phyloP scores from a whole-genome alignment of 108 stramenopile genomes.

The Hondaea fermentalgiana region DNA sequence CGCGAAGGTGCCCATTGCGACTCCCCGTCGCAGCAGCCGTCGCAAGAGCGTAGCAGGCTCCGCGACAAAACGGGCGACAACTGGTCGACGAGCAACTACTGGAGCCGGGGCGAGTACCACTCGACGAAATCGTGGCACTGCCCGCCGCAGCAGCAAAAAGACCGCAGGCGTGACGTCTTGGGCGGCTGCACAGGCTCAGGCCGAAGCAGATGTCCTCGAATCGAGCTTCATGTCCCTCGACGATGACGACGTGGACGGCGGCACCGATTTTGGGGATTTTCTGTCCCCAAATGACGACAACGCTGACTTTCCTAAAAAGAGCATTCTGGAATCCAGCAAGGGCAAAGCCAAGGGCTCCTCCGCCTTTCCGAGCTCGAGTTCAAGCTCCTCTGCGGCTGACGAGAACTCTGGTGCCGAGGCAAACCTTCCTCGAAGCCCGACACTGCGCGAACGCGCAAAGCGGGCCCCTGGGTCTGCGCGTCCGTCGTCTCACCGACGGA shows the following conservation, averaged over 20 bases:
- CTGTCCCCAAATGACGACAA: not conserved
- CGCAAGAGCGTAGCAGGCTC: not conserved
- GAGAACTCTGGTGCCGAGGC: not conserved
- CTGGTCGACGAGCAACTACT: not conserved
- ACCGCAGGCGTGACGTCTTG: not conserved
- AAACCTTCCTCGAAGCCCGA: not conserved
- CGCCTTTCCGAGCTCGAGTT: not conserved
- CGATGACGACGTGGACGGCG: not conserved
- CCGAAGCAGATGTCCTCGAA: not conserved
- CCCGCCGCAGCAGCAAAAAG: not conserved
- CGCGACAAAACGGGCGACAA: not conserved
- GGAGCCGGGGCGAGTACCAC: not conserved
- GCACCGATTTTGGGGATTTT: not conserved
- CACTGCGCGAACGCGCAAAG: not conserved
- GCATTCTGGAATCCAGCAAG: no score
- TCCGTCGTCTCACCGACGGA: not conserved
- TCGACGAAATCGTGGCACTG: not conserved
- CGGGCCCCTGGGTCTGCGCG: not conserved
- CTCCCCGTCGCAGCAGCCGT: not conserved
- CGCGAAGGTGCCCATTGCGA: not conserved
- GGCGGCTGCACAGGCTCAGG: not conserved
- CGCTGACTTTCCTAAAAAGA: no score
- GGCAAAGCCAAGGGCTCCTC: no score
- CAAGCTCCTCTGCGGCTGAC: not conserved
- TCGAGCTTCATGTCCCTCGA: not conserved